phyloP scores from a whole-genome alignment of 2,329 filamentous ascomycete species.

The Penicillium sp. region DNA sequence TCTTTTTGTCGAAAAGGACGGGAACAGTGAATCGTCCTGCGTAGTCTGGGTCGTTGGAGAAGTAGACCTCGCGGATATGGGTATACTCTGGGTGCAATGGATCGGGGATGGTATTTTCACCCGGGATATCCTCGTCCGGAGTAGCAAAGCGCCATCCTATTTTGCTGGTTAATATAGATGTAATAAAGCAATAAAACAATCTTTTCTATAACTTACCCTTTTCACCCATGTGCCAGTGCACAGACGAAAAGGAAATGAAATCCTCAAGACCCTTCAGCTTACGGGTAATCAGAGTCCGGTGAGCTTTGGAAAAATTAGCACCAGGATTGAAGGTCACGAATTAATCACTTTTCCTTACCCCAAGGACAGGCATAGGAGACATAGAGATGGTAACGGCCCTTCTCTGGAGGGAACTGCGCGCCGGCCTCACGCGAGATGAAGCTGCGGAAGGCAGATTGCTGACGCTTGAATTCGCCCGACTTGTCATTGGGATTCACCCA shows the following conservation, averaged over 20 bases:
- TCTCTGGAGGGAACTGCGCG: constrained; percentile 79
- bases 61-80: constrained; percentile 78
- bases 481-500: constrained; percentile 79
- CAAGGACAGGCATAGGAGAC: constrained; percentile 93
- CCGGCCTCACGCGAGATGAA: constrained; percentile 71
- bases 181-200: background rate
- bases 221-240: constrained; percentile 85
- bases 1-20: constrained; percentile 71
- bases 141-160: constrained; percentile 81
- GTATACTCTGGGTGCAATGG: constrained; percentile 68
- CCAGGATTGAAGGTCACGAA: background rate
- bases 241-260: constrained; percentile 73
- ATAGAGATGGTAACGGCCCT: constrained; percentile 90
- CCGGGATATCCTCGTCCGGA: constrained; percentile 58
- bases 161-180: background rate
- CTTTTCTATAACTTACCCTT: constrained; percentile 50
- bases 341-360: constrained; percentile 47
- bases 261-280: constrained; percentile 91
- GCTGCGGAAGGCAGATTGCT: constrained; percentile 77
- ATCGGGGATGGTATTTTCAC: constrained; percentile 53
- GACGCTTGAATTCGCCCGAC: constrained; percentile 89
- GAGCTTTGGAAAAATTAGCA: constrained; percentile 53
- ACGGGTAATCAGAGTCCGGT: constrained; percentile 81
- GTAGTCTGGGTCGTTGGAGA: constrained; percentile 70
- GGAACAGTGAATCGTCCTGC: constrained; percentile 83